These are phyloP conservation scores for Theileria parva DNA, from an alignment of 169 alveolate genomes.

Conservation along the genomic window DNA sequence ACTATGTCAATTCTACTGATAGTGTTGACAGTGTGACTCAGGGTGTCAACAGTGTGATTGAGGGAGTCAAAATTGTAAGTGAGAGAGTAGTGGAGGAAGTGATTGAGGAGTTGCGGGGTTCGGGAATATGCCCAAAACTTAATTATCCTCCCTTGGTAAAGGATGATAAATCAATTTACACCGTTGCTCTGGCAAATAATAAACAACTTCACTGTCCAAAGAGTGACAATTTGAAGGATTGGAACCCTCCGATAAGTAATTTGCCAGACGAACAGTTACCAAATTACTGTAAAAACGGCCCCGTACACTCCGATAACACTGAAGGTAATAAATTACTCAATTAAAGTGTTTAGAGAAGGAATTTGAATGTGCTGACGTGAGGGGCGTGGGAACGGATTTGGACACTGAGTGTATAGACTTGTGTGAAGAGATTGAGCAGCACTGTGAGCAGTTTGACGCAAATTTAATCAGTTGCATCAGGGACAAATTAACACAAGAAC, in stretches of 20 bases:
- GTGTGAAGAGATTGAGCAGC: slow-evolving; percentile 5
- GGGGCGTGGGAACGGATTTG: neutral
- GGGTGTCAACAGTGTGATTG: too few relatives aligned
- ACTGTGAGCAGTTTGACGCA: slow-evolving; percentile 9
- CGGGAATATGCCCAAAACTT: slow-evolving; percentile 52
- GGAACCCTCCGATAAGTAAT: neutral
- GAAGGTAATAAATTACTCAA: neutral
- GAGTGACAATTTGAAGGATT: neutral
- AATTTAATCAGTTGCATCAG: slow-evolving; percentile 26
- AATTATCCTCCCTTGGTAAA: slow-evolving; percentile 6
- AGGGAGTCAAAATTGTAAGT: too few relatives aligned
- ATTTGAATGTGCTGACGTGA: slow-evolving; percentile 35
- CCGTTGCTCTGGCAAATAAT: slow-evolving; percentile 29
- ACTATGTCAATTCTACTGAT: too few relatives aligned
- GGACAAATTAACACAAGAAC: slow-evolving; percentile 14
- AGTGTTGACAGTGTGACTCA: too few relatives aligned
- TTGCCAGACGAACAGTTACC: neutral
- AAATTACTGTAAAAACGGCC: slow-evolving; percentile 38
- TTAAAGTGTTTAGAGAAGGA: slow-evolving; percentile 14
- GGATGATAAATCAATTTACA: slow-evolving; percentile 20
- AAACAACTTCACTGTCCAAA: slow-evolving; percentile 57
- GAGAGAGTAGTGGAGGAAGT: too few relatives aligned
- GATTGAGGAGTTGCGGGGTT: slow-evolving; percentile 21
- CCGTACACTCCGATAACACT: slow-evolving; percentile 8
- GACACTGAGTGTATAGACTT: neutral